These are phyloP conservation scores for Pouteria glomerata DNA, from an alignment of 148 eudicot genomes.

Conservation along the genomic window DNA sequence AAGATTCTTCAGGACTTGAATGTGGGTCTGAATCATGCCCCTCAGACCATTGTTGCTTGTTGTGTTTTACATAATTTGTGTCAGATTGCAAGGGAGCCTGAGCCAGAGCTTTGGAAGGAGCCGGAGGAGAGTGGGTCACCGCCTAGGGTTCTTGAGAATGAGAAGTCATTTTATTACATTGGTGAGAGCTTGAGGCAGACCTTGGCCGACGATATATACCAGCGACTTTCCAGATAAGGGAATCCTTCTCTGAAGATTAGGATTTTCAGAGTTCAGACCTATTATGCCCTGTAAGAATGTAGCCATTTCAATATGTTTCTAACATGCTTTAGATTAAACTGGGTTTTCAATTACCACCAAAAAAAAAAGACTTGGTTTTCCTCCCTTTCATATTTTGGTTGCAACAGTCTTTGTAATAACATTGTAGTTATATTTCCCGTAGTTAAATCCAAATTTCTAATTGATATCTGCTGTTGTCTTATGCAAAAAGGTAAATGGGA, in stretches of 20 bases:
- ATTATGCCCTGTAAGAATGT: constrained; percentile 11
- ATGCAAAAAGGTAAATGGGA: neutral
- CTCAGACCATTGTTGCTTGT: constrained; percentile 95
- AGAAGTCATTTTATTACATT: constrained; percentile 57
- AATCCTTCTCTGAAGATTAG: neutral
- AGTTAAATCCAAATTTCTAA: neutral
- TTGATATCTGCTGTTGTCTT: neutral
- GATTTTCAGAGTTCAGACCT: neutral
- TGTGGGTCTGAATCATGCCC: constrained; percentile 87
- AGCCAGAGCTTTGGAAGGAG: constrained; percentile 75
- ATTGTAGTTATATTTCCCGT: neutral
- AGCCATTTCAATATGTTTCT: neutral
- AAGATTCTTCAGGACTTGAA: constrained; percentile 84
- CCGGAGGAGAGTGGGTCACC: constrained; percentile 65
- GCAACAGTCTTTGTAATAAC: neutral
- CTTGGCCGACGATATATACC: constrained; percentile 82
- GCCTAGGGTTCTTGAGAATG: constrained; percentile 68
- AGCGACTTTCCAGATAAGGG: constrained; percentile 59
- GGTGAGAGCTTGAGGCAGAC: constrained; percentile 77
- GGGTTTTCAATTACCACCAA: too few species aligned
- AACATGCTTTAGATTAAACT: neutral
- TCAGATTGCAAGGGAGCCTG: constrained; percentile 96
- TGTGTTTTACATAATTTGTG: constrained; percentile 96
- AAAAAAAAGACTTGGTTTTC: too few species aligned
- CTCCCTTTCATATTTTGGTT: neutral